These are phyloP conservation scores for Coleophoma cylindrospora DNA, from an alignment of 2,329 filamentous ascomycete species.

Conservation along the genomic window DNA sequence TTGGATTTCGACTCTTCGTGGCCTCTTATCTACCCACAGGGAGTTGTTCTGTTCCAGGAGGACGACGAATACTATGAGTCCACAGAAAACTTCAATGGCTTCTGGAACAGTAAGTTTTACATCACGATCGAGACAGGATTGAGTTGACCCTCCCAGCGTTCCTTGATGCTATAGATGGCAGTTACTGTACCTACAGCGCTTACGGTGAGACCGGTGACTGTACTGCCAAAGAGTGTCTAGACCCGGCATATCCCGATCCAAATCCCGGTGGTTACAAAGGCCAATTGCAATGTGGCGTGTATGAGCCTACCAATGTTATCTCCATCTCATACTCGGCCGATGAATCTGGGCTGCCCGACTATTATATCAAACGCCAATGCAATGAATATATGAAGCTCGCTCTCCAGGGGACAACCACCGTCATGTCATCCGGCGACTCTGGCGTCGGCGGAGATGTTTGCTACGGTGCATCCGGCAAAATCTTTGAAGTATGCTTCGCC, in stretches of 20 bases:
- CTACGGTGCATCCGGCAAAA: slow-evolving; percentile 30
- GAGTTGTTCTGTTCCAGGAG: slow-evolving; percentile 38
- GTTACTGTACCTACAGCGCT: slow-evolving; percentile 42
- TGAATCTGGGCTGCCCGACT: slow-evolving; percentile 43
- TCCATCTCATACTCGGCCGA: slow-evolving; percentile 48
- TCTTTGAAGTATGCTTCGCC: slow-evolving; percentile 44
- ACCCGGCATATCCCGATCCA: slow-evolving; percentile 45
- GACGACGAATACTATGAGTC: slow-evolving; percentile 20
- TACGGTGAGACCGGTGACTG: slow-evolving; percentile 44
- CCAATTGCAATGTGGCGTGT: slow-evolving; percentile 39
- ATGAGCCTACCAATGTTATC: slow-evolving; percentile 50
- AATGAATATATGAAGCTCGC: slow-evolving; percentile 46
- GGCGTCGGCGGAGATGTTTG: slow-evolving; percentile 35
- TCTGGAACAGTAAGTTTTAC: slow-evolving; percentile 43
- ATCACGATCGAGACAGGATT: slow-evolving; percentile 29
- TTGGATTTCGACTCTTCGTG: slow-evolving; percentile 40
- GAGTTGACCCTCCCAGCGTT: slow-evolving; percentile 39
- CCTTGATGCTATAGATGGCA: slow-evolving; percentile 40
- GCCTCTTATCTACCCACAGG: slow-evolving; percentile 43
- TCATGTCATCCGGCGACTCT: slow-evolving; percentile 41
- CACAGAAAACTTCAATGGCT: slow-evolving; percentile 14
- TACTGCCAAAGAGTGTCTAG: slow-evolving; percentile 30
- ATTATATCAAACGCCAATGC: slow-evolving; percentile 48
- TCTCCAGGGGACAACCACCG: slow-evolving; percentile 37
- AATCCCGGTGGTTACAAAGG: slow-evolving; percentile 44